These are phyloP conservation scores for Hericium coralloides DNA, from an alignment of 768 basidiomycete genomes.

Conservation along the genomic window DNA sequence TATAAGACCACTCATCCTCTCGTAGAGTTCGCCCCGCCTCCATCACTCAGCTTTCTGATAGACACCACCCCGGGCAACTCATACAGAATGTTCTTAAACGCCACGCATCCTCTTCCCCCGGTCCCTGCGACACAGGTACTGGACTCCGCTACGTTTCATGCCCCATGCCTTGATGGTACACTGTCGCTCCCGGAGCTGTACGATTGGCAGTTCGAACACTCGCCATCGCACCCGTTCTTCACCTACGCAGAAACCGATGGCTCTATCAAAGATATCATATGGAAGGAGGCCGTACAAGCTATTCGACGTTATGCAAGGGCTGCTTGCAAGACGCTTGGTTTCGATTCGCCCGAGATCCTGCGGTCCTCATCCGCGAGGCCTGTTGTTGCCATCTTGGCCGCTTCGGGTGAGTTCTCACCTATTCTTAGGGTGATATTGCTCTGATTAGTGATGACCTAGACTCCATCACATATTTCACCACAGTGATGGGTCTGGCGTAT, in stretches of 20 bases:
- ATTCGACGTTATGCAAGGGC: constrained; percentile 3
- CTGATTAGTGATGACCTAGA: constrained; percentile 4
- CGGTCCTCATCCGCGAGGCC: constrained; percentile 2
- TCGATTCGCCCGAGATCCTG: background rate
- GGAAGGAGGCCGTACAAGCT: background rate
- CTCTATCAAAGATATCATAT: background rate
- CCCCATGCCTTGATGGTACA: constrained; percentile 26
- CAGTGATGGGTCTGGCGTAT: constrained; percentile 17
- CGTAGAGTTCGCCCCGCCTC: too few species aligned
- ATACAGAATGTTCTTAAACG: too few species aligned
- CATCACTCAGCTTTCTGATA: too few species aligned
- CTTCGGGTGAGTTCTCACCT: constrained; percentile 10
- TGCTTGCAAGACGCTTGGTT: constrained; percentile 3
- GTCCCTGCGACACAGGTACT: constrained; percentile 18
- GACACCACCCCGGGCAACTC: too few species aligned
- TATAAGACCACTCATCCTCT: too few species aligned
- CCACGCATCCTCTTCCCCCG: constrained; percentile 3
- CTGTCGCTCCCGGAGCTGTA: constrained; percentile 26
- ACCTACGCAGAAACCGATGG: constrained; percentile 15
- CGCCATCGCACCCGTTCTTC: constrained; percentile 22
- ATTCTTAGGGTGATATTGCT: background rate
- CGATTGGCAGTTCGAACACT: constrained; percentile 22
- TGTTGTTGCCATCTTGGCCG: constrained; percentile 6
- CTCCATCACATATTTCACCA: constrained; percentile 15
- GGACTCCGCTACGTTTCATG: constrained; percentile 21